Evolutionary conservation across 768 basidiomycete species (phyloP).

Genomic region (Hypholoma fasciculare): DNA sequence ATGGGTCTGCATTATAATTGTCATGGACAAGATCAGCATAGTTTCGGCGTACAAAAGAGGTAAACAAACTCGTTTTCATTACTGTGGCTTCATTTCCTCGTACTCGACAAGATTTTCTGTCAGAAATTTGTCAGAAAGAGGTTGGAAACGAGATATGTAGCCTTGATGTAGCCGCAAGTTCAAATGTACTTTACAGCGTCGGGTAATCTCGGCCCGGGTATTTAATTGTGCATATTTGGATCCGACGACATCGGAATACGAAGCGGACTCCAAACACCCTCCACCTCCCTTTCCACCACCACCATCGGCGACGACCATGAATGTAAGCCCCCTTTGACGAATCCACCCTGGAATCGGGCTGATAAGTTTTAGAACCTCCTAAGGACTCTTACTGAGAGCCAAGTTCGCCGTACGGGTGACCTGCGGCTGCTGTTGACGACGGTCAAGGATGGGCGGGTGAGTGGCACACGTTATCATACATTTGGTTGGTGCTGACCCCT

Average conservation of each 20-base stretch:
- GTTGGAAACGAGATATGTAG: too few relatives aligned
- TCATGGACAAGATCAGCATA: neutral
- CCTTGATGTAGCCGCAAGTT: too few relatives aligned
- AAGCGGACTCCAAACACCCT: constrained; percentile 8
- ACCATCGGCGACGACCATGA: constrained; percentile 36
- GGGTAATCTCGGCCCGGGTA: too few relatives aligned
- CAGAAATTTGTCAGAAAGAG: too few relatives aligned
- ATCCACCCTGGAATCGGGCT: constrained; percentile 24
- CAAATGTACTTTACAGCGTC: too few relatives aligned
- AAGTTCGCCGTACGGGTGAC: constrained; percentile 69
- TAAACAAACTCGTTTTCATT: too few relatives aligned
- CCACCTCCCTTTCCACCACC: constrained; percentile 1
- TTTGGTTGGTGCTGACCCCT: constrained; percentile 14
- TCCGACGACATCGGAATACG: constrained; percentile 6
- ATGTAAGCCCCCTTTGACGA: constrained; percentile 33
- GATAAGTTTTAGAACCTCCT: constrained; percentile 71
- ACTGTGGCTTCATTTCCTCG: too few relatives aligned
- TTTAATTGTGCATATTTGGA: constrained; percentile 7
- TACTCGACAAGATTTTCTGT: too few relatives aligned
- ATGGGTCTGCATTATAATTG: neutral
- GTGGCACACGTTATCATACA: constrained; percentile 30
- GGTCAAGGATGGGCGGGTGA: constrained; percentile 87
- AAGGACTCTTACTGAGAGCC: constrained; percentile 80
- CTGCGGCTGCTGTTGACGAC: constrained; percentile 79
- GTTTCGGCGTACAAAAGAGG: neutral